A percentile compares a stretch with the other conserved stretches of the same genome.
phyloP scores from a whole-genome alignment of 768 basidiomycete species.

The Tulasnella sp. region DNA sequence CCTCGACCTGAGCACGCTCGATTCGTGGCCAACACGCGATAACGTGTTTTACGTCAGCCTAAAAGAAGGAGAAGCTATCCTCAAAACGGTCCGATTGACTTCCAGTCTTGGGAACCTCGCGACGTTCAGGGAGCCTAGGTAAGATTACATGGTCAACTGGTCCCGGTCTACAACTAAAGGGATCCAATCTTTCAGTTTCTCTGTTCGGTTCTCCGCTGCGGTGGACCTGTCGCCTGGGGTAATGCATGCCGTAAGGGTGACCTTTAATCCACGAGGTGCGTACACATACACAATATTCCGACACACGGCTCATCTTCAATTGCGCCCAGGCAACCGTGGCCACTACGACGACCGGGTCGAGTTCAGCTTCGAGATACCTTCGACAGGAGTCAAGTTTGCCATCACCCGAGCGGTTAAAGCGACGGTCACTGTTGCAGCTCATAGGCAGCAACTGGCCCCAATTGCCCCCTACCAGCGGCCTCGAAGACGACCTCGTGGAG shows the following conservation, averaged over 20 bases:
- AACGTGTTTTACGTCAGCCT: not conserved
- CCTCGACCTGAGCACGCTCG: not conserved
- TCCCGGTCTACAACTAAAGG: no score
- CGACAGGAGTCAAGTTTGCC: not conserved
- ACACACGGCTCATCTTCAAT: no score
- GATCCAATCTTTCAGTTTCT: not conserved
- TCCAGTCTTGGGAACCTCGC: not conserved
- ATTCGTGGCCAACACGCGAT: not conserved
- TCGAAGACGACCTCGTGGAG: not conserved
- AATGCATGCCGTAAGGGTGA: not conserved
- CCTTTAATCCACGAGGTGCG: conserved; percentile 10
- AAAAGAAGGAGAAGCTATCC: not conserved
- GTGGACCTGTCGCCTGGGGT: not conserved
- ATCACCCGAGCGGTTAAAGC: conserved; percentile 12
- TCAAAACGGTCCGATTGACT: not conserved
- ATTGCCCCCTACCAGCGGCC: conserved; percentile 37
- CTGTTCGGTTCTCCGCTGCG: not conserved
- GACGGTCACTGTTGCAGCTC: conserved; percentile 24
- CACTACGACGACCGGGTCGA: conserved; percentile 18
- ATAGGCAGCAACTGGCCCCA: conserved; percentile 43
- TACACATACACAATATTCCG: not conserved
- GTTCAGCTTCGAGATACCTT: conserved; percentile 7
- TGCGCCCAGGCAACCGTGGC: not conserved
- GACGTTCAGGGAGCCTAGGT: not conserved
- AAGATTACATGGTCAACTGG: not conserved